These are phyloP conservation scores for Phytophthora europaea DNA, from an alignment of 352 stramenopile species.

Conservation along the genomic window DNA sequence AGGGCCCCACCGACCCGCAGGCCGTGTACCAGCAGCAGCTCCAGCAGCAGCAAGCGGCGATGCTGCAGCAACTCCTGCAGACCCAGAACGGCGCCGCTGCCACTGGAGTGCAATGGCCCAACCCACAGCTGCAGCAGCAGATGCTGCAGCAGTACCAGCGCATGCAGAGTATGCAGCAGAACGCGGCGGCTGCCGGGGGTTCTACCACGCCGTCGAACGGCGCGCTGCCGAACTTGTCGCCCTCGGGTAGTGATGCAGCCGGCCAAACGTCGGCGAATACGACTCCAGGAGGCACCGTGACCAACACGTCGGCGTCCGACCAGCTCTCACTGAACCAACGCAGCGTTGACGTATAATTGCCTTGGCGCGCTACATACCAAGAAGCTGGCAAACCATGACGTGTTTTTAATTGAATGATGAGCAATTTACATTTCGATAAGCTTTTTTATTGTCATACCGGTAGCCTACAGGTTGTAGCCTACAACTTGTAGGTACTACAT, in stretches of 20 bases:
- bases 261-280: constrained; percentile 37
- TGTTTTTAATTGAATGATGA: constrained; percentile 49
- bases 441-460: background rate
- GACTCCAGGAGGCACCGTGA: constrained; percentile 25
- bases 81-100: constrained; percentile 74
- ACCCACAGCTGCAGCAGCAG: constrained; percentile 87
- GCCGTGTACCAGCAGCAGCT: constrained; percentile 90
- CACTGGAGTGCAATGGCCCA: constrained; percentile 70
- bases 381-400: constrained; percentile 16
- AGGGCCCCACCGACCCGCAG: constrained; percentile 77
- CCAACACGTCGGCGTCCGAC: constrained; percentile 49
- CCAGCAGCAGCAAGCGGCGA: constrained; percentile 89
- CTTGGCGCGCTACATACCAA: constrained; percentile 18
- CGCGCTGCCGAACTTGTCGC: constrained; percentile 50
- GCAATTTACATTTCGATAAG: constrained; percentile 22
- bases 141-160: constrained; percentile 91
- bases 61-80: constrained; percentile 90
- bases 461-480: background rate
- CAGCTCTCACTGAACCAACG: constrained; percentile 81
- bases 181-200: constrained; percentile 13
- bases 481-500: no score
- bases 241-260: constrained; percentile 52
- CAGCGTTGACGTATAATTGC: constrained; percentile 77
- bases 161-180: constrained; percentile 78
- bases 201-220: constrained; percentile 32